Percentiles rank a stretch among this genome's conserved stretches.
Conservation (phyloP, 306 rosid species). For the Vigna reflexopilosa region DNA sequence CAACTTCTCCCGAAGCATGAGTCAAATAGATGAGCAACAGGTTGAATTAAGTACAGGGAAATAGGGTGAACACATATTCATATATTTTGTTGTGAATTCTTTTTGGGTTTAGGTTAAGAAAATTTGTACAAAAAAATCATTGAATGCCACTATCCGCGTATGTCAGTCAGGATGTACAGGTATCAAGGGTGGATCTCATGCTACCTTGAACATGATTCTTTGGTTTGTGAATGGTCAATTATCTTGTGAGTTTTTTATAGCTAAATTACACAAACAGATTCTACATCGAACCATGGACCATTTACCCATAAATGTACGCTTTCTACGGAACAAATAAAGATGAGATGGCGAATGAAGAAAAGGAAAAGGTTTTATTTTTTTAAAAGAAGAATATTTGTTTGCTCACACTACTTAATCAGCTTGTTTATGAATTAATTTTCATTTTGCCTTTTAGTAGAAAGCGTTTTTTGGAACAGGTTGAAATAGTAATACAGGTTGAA, state of each 20-base stretch:
- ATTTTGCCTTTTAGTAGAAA: neutral
- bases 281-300: neutral
- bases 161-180: neutral
- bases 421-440: neutral
- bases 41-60: conserved; percentile 57
- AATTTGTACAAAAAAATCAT: conserved; percentile 3
- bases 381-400: neutral
- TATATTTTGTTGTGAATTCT: neutral
- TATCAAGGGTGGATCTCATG: neutral
- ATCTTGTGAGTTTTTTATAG: neutral
- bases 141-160: neutral
- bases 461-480: neutral
- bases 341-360: neutral
- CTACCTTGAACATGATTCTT: neutral
- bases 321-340: neutral
- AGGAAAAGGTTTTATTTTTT: neutral
- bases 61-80: neutral
- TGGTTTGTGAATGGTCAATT: neutral
- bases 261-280: neutral
- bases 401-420: neutral
- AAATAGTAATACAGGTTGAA: neutral
- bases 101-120: neutral
- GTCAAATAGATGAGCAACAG: conserved; percentile 75
- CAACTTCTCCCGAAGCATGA: conserved; percentile 59
- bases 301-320: neutral